Conservation (phyloP, 2,329 filamentous ascomycete species). For the Paracoccidioides brasiliensis region DNA sequence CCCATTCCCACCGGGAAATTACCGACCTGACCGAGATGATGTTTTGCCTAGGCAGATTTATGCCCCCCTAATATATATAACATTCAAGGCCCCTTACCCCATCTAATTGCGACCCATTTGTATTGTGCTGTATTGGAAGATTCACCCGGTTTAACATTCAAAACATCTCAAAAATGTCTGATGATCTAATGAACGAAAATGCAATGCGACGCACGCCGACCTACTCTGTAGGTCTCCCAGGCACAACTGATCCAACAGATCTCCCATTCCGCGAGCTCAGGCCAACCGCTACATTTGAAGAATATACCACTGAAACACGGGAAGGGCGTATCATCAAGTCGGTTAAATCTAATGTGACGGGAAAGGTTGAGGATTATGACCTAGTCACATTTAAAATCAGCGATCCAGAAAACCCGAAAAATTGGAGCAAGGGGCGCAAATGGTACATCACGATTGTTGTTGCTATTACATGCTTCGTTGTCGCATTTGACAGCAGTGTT, state of each 20-base stretch:
- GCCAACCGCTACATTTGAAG: conserved; percentile 47
- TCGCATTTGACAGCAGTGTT: conserved; percentile 58
- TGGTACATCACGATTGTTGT: conserved; percentile 83
- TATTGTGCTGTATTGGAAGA: neutral
- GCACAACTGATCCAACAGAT: conserved; percentile 35
- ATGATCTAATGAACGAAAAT: neutral
- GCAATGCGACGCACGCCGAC: conserved; percentile 10
- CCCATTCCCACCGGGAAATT: neutral
- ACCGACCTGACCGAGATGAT: conserved; percentile 8
- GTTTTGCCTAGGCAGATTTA: conserved; percentile 2
- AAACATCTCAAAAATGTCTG: neutral
- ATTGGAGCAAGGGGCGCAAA: conserved; percentile 65
- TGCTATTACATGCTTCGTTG: conserved; percentile 60
- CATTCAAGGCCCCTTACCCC: neutral
- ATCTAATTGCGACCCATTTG: neutral
- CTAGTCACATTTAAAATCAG: conserved; percentile 58
- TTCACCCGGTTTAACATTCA: neutral
- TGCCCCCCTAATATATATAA: conserved; percentile 6
- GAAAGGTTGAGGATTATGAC: conserved; percentile 42
- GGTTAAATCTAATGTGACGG: conserved; percentile 42
- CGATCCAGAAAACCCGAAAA: conserved; percentile 71
- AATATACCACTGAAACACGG: conserved; percentile 52
- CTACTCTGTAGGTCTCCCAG: conserved; percentile 13
- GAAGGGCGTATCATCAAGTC: conserved; percentile 48
- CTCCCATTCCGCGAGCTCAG: conserved; percentile 54